phyloP scores from a whole-genome alignment of 73 alveolate species.

The Paramecium octaurelia region DNA sequence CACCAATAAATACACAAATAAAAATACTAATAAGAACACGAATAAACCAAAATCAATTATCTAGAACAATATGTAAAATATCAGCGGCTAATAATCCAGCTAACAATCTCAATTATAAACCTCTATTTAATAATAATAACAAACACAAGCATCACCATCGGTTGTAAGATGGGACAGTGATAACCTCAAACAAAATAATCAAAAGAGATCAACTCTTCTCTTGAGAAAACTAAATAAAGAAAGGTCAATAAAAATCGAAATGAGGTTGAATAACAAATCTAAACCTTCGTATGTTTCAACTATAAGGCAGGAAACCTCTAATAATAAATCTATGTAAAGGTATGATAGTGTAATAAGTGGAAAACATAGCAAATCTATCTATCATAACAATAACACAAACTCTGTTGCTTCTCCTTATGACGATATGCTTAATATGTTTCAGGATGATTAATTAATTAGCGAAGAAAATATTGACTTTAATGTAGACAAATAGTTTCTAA shows the following conservation, averaged over 20 bases:
- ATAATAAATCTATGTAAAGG: neutral
- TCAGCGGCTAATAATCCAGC: neutral
- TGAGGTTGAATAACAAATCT: neutral
- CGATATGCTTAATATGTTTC: neutral
- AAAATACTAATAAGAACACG: neutral
- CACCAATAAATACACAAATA: neutral
- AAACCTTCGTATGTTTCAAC: constrained; percentile 4
- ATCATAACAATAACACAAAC: neutral
- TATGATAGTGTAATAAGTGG: neutral
- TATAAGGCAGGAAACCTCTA: neutral
- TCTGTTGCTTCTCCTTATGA: neutral
- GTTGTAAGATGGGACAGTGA: constrained; percentile 9
- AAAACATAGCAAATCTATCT: neutral
- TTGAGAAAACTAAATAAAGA: neutral
- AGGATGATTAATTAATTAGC: neutral
- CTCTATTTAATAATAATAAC: neutral
- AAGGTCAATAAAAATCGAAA: neutral
- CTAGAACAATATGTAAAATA: neutral
- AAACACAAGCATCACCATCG: neutral
- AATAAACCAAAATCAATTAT: neutral
- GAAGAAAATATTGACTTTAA: neutral
- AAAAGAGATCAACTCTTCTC: neutral
- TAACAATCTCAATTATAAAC: neutral
- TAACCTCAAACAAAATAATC: neutral
- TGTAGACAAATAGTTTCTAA: neutral